These are phyloP conservation scores for Darksidea phi DNA, from an alignment of 495 filamentous ascomycete genomes.

Conservation along the genomic window DNA sequence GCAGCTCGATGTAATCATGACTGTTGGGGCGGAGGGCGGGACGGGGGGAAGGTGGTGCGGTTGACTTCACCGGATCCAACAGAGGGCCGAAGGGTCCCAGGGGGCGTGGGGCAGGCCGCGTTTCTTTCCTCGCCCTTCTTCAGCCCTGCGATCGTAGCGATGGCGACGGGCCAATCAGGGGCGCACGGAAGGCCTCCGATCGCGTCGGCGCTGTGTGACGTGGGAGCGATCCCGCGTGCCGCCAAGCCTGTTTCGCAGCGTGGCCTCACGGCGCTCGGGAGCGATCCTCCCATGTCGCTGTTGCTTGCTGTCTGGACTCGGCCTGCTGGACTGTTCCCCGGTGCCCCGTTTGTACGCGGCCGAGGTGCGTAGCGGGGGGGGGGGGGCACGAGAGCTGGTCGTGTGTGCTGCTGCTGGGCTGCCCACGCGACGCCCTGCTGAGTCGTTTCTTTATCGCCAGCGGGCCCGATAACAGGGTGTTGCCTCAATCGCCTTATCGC, in stretches of 20 bases:
- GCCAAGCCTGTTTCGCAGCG: conserved; percentile 1
- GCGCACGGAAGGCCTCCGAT: neutral
- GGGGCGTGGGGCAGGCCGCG: neutral
- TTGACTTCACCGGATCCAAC: neutral
- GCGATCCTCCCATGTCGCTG: too few relatives aligned
- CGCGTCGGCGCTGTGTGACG: neutral
- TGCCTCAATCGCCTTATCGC: neutral
- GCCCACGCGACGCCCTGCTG: conserved; percentile 22
- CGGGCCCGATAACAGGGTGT: neutral
- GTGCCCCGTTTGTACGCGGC: neutral
- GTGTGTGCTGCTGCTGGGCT: conserved; percentile 11
- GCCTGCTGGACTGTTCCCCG: neutral
- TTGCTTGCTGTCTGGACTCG: too few relatives aligned
- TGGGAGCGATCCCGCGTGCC: conserved; percentile 4
- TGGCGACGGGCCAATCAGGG: conserved; percentile 12
- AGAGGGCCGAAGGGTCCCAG: neutral
- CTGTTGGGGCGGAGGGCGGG: neutral
- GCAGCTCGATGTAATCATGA: neutral
- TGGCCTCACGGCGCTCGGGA: too few relatives aligned
- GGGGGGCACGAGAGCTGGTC: neutral
- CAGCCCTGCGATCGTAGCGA: conserved; percentile 8
- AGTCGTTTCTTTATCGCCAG: conserved; percentile 13
- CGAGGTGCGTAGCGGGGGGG: neutral
- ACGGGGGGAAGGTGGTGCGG: neutral
- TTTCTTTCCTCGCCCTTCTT: neutral